phyloP scores from a whole-genome alignment of 208 protist species.

The Porcisia hertigi region DNA sequence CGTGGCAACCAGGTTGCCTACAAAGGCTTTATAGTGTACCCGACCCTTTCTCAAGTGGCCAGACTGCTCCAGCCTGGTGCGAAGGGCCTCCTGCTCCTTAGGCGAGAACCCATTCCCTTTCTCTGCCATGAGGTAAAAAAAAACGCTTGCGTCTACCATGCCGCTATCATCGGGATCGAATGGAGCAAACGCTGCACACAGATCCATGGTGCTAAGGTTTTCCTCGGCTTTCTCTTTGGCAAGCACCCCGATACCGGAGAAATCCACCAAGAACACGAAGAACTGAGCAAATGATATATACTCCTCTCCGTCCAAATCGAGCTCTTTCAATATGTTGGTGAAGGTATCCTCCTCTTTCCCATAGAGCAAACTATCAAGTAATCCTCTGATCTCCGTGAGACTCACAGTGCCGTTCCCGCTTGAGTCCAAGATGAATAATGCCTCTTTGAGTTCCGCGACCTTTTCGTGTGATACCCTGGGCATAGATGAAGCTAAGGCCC shows the following conservation, averaged over 20 bases:
- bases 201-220: not conserved
- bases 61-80: constrained; percentile 37
- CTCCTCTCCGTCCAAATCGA: constrained; percentile 33
- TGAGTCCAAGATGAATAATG: constrained; percentile 52
- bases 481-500: constrained; percentile 5
- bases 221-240: constrained; percentile 3
- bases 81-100: constrained; percentile 42
- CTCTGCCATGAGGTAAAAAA: constrained; percentile 56
- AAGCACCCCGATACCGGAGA: constrained; percentile 13
- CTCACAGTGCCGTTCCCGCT: constrained; percentile 46
- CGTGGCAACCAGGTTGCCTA: constrained; percentile 33
- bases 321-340: constrained; percentile 33
- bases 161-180: constrained; percentile 57
- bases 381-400: constrained; percentile 32
- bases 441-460: constrained; percentile 64
- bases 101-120: constrained; percentile 45
- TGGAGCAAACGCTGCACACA: constrained; percentile 39
- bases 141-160: constrained; percentile 48
- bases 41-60: constrained; percentile 47
- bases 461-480: constrained; percentile 42
- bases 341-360: constrained; percentile 33
- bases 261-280: constrained; percentile 41
- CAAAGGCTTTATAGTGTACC: constrained; percentile 63
- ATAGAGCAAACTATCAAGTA: constrained; percentile 36
- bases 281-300: constrained; percentile 71